Conservation (phyloP, 2,329 filamentous ascomycete species). For the Escovopsis sp. region DNA sequence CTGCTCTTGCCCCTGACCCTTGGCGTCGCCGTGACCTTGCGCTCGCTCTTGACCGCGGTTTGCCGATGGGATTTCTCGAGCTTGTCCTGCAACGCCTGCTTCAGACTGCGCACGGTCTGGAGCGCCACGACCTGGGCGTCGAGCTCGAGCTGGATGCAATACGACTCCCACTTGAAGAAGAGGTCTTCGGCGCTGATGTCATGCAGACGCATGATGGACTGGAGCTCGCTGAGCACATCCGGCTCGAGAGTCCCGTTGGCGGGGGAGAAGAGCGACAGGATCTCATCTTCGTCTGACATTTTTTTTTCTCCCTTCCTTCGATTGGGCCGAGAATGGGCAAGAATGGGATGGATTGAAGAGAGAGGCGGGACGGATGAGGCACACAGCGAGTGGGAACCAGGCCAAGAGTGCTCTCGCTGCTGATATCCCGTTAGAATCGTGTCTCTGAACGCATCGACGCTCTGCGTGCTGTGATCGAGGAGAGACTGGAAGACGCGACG, state of each 20-base stretch:
- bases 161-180: conserved; percentile 98
- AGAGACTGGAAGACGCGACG: no score
- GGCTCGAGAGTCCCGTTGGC: conserved; percentile 40
- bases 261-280: conserved; percentile 22
- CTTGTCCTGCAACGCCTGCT: conserved; percentile 72
- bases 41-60: conserved; percentile 46
- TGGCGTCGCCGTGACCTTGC: conserved; percentile 47
- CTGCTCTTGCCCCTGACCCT: conserved; percentile 39
- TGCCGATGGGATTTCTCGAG: conserved; percentile 63
- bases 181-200: conserved; percentile 70
- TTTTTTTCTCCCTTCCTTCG: no score
- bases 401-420: no score
- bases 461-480: no score
- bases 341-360: no score
- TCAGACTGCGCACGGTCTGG: conserved; percentile 60
- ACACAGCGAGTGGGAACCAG: no score
- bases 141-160: conserved; percentile 83
- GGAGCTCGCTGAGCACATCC: conserved; percentile 68
- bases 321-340: no score
- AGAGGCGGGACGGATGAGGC: no score
- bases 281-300: conserved; percentile 12
- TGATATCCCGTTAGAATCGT: no score
- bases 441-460: no score
- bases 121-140: conserved; percentile 58
- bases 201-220: conserved; percentile 76